Evolutionary conservation across 495 filamentous ascomycete species (phyloP).

Genomic region (Aspergillus cavernicola): DNA sequence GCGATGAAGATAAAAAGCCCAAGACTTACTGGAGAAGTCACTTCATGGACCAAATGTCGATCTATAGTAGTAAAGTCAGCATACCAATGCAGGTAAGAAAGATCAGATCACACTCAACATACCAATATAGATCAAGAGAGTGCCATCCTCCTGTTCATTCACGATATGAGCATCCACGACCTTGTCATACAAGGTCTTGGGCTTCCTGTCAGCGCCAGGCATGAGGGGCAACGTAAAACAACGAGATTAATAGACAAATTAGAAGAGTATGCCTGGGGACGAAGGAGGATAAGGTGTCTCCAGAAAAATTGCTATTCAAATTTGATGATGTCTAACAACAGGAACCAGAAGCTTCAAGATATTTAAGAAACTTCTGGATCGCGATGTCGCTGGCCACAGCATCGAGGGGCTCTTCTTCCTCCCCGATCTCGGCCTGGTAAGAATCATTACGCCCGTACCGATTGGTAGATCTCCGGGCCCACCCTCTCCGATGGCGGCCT

Average conservation of each 20-base stretch:
- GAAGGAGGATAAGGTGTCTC: slow-evolving; percentile 7
- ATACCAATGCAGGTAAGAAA: background rate
- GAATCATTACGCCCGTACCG: slow-evolving; percentile 23
- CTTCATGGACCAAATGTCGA: slow-evolving; percentile 95
- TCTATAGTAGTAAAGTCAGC: slow-evolving; percentile 42
- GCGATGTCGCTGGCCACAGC: slow-evolving; percentile 41
- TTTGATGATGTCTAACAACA: slow-evolving; percentile 1
- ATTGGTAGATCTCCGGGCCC: slow-evolving; percentile 27
- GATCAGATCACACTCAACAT: slow-evolving; percentile 19
- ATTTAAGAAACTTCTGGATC: slow-evolving; percentile 29
- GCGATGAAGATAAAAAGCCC: background rate
- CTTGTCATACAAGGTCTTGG: slow-evolving; percentile 96
- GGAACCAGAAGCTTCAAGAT: slow-evolving; percentile 21
- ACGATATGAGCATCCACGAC: slow-evolving; percentile 91
- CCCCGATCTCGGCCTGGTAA: slow-evolving; percentile 44
- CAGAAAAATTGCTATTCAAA: background rate
- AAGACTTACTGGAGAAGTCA: slow-evolving; percentile 69
- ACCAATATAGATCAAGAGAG: slow-evolving; percentile 90
- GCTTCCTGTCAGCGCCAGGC: slow-evolving; percentile 72
- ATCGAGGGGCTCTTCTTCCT: slow-evolving; percentile 30
- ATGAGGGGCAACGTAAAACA: slow-evolving; percentile 48
- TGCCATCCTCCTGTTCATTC: slow-evolving; percentile 89
- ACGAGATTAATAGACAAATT: background rate
- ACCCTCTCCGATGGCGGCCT: slow-evolving; percentile 5
- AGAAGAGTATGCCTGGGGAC: background rate